Evolutionary conservation across 2,329 filamentous ascomycete species (phyloP).

Genomic region (Chaetomiaceae sp.): DNA sequence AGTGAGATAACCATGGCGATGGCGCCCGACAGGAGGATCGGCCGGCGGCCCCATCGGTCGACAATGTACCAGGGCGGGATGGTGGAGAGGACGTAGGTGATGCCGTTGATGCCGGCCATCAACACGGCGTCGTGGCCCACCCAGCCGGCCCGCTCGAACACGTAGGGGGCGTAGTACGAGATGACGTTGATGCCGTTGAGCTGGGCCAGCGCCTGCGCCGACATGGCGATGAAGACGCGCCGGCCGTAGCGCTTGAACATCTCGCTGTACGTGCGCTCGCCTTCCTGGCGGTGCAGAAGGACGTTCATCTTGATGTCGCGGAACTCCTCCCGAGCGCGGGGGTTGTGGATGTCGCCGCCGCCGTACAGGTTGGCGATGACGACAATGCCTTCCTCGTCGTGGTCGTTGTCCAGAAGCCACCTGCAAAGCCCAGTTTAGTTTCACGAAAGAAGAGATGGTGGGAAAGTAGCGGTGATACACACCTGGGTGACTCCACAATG

Average conservation of each 20-base stretch:
- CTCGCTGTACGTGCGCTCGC: slow-evolving; percentile 82
- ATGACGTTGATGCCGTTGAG: slow-evolving; percentile 99
- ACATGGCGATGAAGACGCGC: slow-evolving; percentile 98
- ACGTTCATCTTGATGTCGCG: slow-evolving; percentile 99
- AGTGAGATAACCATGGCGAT: slow-evolving; percentile 84
- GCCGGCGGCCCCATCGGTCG: slow-evolving; percentile 82
- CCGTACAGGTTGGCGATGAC: slow-evolving; percentile 98
- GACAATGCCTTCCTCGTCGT: slow-evolving; percentile 96
- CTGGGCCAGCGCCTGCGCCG: slow-evolving; percentile 89
- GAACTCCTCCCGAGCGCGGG: slow-evolving; percentile 90
- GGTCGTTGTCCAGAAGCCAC: slow-evolving; percentile 96
- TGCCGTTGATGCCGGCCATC: slow-evolving; percentile 95
- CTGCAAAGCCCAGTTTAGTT: too few relatives aligned
- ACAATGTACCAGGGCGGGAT: slow-evolving; percentile 97
- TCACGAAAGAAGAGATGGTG: too few relatives aligned
- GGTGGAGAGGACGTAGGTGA: slow-evolving; percentile 84
- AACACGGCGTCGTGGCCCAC: slow-evolving; percentile 81
- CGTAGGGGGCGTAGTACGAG: slow-evolving; percentile 94
- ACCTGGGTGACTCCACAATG: slow-evolving; percentile 95
- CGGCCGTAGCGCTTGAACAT: slow-evolving; percentile 94
- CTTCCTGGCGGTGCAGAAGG: slow-evolving; percentile 86
- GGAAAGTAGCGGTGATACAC: too few relatives aligned
- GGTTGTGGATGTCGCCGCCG: slow-evolving; percentile 88
- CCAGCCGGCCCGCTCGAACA: slow-evolving; percentile 98
- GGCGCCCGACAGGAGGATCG: slow-evolving; percentile 85